phyloP scores from a whole-genome alignment of 1,284 basidiomycete genomes.

The Pseudomicrostroma phylloplanum region DNA sequence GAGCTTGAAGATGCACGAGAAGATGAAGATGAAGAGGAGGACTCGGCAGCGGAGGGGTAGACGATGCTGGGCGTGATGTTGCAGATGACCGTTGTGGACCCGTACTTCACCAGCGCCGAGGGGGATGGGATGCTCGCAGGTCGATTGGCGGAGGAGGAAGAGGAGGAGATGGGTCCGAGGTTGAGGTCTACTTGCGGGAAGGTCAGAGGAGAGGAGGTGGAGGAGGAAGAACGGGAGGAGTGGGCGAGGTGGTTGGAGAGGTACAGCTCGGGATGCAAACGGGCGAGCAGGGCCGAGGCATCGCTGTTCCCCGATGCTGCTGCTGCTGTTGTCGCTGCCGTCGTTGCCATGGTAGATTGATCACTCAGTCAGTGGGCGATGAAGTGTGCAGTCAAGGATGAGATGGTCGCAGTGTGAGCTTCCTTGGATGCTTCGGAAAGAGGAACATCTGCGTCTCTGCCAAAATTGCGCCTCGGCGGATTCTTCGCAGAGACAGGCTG shows the following conservation, averaged over 20 bases:
- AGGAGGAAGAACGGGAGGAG: not conserved
- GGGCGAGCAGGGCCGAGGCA: not conserved
- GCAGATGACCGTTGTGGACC: conserved; percentile 8
- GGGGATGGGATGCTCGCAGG: not conserved
- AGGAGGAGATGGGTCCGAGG: not conserved
- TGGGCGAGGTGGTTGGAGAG: conserved; percentile 6
- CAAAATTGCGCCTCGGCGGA: no score
- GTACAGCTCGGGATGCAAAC: not conserved
- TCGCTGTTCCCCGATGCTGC: not conserved
- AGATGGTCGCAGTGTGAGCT: no score
- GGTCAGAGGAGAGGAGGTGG: not conserved
- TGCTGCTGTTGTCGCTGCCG: no score
- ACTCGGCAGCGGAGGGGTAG: not conserved
- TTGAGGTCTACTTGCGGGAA: conserved; percentile 7
- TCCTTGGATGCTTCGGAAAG: no score
- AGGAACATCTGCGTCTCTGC: no score
- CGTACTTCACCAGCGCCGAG: not conserved
- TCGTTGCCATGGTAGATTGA: no score
- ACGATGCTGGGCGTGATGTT: conserved; percentile 7
- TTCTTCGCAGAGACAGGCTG: no score
- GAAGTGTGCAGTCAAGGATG: no score
- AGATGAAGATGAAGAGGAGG: not conserved
- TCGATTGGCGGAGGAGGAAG: not conserved
- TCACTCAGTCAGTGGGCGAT: no score
- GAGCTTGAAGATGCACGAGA: not conserved